These are phyloP conservation scores for Paralagenidium karlingii DNA, from an alignment of 352 stramenopile species.

Conservation along the genomic window DNA sequence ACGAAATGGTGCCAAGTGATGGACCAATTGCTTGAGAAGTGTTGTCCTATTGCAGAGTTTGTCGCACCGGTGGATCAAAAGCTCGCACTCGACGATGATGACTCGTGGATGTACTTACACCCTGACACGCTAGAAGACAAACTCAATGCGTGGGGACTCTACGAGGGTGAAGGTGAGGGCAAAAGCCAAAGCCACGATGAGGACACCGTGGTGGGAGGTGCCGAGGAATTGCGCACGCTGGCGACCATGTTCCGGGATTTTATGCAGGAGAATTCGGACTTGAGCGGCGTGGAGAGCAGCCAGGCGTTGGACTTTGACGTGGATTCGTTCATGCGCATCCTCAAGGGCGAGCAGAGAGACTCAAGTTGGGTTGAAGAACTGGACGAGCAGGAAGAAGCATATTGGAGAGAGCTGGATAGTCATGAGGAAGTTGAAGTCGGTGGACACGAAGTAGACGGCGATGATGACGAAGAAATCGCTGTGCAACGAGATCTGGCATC, in stretches of 20 bases:
- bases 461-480: too few relatives aligned
- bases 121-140: conserved; percentile 61
- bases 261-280: conserved; percentile 34
- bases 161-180: conserved; percentile 11
- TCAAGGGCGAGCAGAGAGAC: too few relatives aligned
- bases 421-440: too few relatives aligned
- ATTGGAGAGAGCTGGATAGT: too few relatives aligned
- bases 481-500: conserved; percentile 5
- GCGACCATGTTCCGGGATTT: conserved; percentile 70
- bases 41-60: background rate
- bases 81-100: conserved; percentile 36
- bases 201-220: conserved; percentile 13
- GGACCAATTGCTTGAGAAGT: conserved; percentile 10
- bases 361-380: too few relatives aligned
- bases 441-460: too few relatives aligned
- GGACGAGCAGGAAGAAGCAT: too few relatives aligned
- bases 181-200: background rate
- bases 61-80: background rate
- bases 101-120: conserved; percentile 70
- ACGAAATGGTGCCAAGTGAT: conserved; percentile 22
- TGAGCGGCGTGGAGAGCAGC: conserved; percentile 49
- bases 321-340: conserved; percentile 47
- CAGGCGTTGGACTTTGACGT: conserved; percentile 56
- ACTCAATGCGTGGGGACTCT: too few relatives aligned
- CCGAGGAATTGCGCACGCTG: conserved; percentile 54